Conservation (phyloP, 768 basidiomycete species). For the Tricholoma furcatifolium region DNA sequence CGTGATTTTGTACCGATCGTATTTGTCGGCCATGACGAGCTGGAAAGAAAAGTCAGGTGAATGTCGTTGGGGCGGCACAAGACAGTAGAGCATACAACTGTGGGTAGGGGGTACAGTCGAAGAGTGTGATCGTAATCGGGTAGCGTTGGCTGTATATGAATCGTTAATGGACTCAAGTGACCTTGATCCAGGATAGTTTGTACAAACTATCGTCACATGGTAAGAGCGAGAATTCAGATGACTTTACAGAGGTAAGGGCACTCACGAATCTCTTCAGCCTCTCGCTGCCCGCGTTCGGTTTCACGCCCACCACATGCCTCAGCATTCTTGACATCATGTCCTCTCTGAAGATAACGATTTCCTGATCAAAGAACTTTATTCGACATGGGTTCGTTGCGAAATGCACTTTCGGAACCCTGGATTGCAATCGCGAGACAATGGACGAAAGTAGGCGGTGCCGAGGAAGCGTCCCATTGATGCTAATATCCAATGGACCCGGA, state of each 20-base stretch:
- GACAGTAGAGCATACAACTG: constrained; percentile 56
- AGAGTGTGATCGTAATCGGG: constrained; percentile 92
- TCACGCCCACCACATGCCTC: constrained; percentile 86
- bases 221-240: background rate
- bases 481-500: constrained; percentile 91
- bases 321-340: constrained; percentile 94
- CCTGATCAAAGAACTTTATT: constrained; percentile 92
- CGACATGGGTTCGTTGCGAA: constrained; percentile 93
- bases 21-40: constrained; percentile 94
- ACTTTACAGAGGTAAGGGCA: background rate
- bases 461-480: constrained; percentile 78
- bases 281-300: constrained; percentile 72
- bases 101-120: constrained; percentile 91
- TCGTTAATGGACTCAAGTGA: constrained; percentile 86
- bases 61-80: background rate
- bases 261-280: constrained; percentile 89
- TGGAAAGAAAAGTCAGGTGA: constrained; percentile 27
- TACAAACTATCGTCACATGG: constrained; percentile 64
- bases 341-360: constrained; percentile 91
- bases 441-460: constrained; percentile 77
- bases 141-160: constrained; percentile 81
- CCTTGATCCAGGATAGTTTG: constrained; percentile 95
- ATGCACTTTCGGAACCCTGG: constrained; percentile 75
- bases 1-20: constrained; percentile 93
- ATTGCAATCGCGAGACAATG: constrained; percentile 66